A percentile compares a stretch with the other conserved stretches of the same genome.
These are phyloP conservation scores for Fusarium proliferatum DNA, from an alignment of 2,329 filamentous ascomycete species.

Conservation along the genomic window DNA sequence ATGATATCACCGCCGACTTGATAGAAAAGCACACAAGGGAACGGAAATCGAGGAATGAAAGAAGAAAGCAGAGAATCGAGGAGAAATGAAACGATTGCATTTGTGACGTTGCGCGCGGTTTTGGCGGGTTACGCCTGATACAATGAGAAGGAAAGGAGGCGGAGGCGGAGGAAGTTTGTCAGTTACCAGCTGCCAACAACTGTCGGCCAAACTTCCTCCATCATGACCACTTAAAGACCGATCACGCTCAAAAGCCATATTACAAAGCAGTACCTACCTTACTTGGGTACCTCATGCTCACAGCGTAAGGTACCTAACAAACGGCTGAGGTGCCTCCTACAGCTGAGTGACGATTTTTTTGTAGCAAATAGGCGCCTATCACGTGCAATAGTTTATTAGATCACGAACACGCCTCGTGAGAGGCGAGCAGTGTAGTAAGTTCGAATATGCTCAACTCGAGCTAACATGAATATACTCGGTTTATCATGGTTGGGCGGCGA, in stretches of 20 bases:
- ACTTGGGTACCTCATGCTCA: not conserved
- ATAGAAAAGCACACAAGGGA: not conserved
- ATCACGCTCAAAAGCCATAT: not conserved
- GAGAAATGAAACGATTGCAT: not conserved
- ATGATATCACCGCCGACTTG: constrained; percentile 6
- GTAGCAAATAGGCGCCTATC: not conserved
- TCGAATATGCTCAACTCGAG: not conserved
- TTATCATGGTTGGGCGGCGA: not conserved
- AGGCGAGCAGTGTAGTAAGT: not conserved
- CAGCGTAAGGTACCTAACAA: not conserved
- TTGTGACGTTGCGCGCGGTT: constrained; percentile 13
- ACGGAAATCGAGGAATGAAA: not conserved
- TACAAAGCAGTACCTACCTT: not conserved
- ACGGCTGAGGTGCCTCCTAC: not conserved
- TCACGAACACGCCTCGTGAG: not conserved
- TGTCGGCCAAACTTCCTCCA: constrained; percentile 24
- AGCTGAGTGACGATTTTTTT: constrained; percentile 8
- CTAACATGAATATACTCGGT: not conserved
- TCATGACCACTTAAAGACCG: not conserved
- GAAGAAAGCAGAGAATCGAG: not conserved
- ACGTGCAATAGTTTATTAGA: constrained; percentile 3
- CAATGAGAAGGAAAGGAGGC: not conserved
- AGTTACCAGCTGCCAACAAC: constrained; percentile 26
- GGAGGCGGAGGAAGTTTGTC: constrained; percentile 5
- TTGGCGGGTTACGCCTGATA: constrained; percentile 12